Percentiles rank a stretch among this genome's conserved stretches.
phyloP scores from a whole-genome alignment of 192 early-diverging fungal genomes.

The Coemansia sp. region DNA sequence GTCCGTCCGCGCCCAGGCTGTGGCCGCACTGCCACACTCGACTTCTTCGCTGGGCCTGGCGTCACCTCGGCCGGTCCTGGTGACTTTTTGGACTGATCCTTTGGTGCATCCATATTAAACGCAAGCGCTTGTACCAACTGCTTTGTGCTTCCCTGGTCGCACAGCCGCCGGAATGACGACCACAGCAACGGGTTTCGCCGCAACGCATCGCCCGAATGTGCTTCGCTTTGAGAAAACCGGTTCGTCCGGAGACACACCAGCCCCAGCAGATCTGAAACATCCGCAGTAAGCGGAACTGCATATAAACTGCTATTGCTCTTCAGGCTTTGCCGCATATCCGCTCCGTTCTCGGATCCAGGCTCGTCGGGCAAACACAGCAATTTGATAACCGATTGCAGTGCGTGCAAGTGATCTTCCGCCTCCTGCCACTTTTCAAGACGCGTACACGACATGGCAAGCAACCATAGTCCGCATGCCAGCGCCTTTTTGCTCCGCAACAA shows the following conservation, averaged over 20 bases:
- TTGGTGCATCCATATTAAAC: background rate
- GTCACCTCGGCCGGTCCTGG: constrained; percentile 5
- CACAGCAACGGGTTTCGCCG: constrained; percentile 49
- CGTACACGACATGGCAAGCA: constrained; percentile 43
- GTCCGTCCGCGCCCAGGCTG: background rate
- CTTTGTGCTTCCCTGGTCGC: constrained; percentile 31
- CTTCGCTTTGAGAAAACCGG: constrained; percentile 36
- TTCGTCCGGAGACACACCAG: constrained; percentile 49
- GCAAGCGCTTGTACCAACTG: constrained; percentile 14
- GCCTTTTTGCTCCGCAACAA: constrained; percentile 28
- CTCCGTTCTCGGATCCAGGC: constrained; percentile 14
- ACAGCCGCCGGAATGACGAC: constrained; percentile 50
- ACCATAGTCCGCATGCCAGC: constrained; percentile 47
- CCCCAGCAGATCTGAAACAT: constrained; percentile 44
- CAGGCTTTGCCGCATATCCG: constrained; percentile 14
- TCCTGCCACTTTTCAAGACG: constrained; percentile 56
- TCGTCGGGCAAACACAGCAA: constrained; percentile 28
- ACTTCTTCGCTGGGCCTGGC: constrained; percentile 5
- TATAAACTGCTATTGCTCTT: constrained; percentile 15
- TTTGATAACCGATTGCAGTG: constrained; percentile 16
- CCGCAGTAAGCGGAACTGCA: constrained; percentile 27
- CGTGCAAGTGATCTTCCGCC: constrained; percentile 45
- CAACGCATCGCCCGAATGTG: constrained; percentile 35
- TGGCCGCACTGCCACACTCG: background rate
- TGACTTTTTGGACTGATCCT: background rate